Base-by-base conservation (phyloP, 371 early-diverging fungal genomes). In the Apophysomyces sp. region DNA sequence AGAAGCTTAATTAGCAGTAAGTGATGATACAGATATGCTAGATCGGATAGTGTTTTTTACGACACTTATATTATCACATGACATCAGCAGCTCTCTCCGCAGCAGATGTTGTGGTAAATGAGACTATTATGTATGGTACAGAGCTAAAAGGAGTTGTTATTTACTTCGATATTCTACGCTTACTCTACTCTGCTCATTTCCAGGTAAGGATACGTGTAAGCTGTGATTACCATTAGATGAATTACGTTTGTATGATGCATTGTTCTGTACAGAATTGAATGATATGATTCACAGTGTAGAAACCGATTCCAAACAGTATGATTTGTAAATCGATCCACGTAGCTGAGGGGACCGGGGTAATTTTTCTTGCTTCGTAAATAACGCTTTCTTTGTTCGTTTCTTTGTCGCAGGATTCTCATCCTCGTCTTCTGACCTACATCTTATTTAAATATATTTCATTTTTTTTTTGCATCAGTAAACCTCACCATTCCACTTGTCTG, bases 401-500 rank as follows among this genome's bases (percentile, higher is more conserved):
- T 44, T 60, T 44, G 40, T 24, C 29, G 52, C 59, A 30, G 44
- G 58, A 39, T 49, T 62, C 18, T 64, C 69, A 29, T 69, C 69
- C 55, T 69, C 69, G 57, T 68, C 68, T 49, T 69, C 69, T 28
- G 69, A 69, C 69, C 69, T 67, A 39, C 13, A 52, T n/a, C 21
- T 11, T n/a, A 15, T 34, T 37, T 28, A 29, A 11, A 27, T 21
- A 18, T 3, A 54, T 26, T 12, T 2, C n/a, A n/a, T n/a, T n/a
- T n/a, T n/a, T n/a, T 15, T 15, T 7, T 26, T 44, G 18, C 39
- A 28, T 5, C 5, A 29, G 28, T 5, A 52, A n/a, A 30, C 15
- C 44, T 40, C 74, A 77, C 86, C 86, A 86, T 28, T 71, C 76
- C 4, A 82, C 71, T 0, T 27, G 34, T 6, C 71, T 76, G 0